Conservation (phyloP, 306 rosid species). For the Medicago lupulina region DNA sequence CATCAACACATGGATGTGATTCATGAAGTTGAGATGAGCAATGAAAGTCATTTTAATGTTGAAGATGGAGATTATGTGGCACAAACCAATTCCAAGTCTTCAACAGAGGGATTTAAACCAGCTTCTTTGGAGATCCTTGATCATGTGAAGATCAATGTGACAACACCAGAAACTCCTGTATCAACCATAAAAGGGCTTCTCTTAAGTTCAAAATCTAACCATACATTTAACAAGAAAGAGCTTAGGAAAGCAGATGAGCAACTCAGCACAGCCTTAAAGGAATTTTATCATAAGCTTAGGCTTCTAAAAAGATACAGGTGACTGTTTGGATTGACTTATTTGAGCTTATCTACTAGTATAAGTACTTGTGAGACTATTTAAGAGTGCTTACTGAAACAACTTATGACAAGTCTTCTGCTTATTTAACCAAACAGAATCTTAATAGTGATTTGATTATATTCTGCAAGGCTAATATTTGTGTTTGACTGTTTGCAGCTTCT, state of each 20-base stretch:
- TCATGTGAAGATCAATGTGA: constrained; percentile 62
- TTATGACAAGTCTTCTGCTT: background rate
- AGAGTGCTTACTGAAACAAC: background rate
- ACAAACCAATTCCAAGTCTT: background rate
- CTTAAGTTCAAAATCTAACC: constrained; percentile 41
- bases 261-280: constrained; percentile 61
- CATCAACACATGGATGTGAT: constrained; percentile 54
- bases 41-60: constrained; percentile 34
- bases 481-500: constrained; percentile 58
- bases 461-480: constrained; percentile 10
- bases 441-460: background rate
- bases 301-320: constrained; percentile 75
- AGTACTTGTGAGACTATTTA: background rate
- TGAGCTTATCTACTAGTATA: background rate
- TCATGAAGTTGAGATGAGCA: constrained; percentile 66
- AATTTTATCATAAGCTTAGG: constrained; percentile 69
- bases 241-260: constrained; percentile 64
- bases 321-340: background rate
- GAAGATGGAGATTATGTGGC: constrained; percentile 33
- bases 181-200: constrained; percentile 66
- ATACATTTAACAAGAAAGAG: constrained; percentile 61
- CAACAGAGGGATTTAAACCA: constrained; percentile 44
- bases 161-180: constrained; percentile 57
- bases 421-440: background rate
- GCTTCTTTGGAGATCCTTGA: constrained; percentile 61